Conservation (phyloP, 169 alveolate species). For the Eimeria maxima region DNA sequence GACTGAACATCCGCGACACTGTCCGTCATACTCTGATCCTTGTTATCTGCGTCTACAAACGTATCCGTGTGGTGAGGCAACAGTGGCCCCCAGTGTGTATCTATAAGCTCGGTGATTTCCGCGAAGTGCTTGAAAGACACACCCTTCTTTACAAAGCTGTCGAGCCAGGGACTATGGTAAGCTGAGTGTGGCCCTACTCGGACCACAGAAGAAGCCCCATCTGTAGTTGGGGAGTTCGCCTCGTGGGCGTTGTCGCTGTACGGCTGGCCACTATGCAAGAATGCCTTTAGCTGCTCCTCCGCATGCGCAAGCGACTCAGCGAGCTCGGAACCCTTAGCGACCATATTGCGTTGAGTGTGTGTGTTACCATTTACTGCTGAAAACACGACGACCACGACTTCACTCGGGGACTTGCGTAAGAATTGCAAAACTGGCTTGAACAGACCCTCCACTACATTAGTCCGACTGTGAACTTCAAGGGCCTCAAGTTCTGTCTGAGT, state of each 20-base stretch:
- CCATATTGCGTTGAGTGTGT: constrained; percentile 11
- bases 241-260: constrained; percentile 54
- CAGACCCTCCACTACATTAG: constrained; percentile 71
- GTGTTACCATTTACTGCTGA: constrained; percentile 79
- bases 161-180: constrained; percentile 53
- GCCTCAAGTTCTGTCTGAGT: background rate
- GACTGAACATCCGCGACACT: constrained; percentile 27
- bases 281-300: constrained; percentile 11
- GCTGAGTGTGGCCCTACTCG: constrained; percentile 61
- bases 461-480: constrained; percentile 68
- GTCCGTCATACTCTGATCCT: constrained; percentile 43
- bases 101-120: constrained; percentile 53
- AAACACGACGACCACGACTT: constrained; percentile 77
- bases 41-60: constrained; percentile 3
- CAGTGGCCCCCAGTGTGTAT: constrained; percentile 75
- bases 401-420: constrained; percentile 61
- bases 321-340: constrained; percentile 61
- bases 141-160: constrained; percentile 70
- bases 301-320: constrained; percentile 69
- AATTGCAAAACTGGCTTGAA: constrained; percentile 75
- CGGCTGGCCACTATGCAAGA: constrained; percentile 54
- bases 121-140: constrained; percentile 61
- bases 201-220: background rate
- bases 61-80: constrained; percentile 58
- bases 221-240: background rate